These are phyloP conservation scores for Pythium dissimile DNA, from an alignment of 352 stramenopile genomes.

Conservation along the genomic window DNA sequence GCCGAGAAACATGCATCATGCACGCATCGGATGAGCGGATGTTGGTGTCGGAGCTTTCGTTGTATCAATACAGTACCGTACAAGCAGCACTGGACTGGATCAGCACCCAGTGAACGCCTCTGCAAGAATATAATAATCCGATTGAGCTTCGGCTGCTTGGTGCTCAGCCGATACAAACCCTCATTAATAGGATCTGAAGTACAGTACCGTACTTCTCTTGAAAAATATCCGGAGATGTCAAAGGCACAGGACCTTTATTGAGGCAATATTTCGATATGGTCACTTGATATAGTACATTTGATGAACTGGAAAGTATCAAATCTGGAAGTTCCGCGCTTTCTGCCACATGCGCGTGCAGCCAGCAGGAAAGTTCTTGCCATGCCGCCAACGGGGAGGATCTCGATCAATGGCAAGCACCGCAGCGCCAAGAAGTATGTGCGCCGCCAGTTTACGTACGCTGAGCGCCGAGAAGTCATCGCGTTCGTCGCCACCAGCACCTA, in stretches of 20 bases:
- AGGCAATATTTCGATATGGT: slow-evolving; percentile 2
- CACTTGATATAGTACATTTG: neutral
- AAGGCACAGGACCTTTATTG: neutral
- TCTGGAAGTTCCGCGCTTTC: neutral
- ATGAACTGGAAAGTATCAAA: neutral
- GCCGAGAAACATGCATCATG: too few species aligned
- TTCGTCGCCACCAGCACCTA: neutral
- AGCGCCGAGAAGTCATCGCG: neutral
- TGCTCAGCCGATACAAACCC: too few species aligned
- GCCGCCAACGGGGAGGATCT: neutral
- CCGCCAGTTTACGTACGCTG: neutral
- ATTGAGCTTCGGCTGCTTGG: too few species aligned
- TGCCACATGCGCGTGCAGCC: neutral
- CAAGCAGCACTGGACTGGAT: too few species aligned
- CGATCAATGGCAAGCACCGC: neutral
- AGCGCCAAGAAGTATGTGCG: neutral
- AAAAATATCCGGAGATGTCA: neutral
- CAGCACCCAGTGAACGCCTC: too few species aligned
- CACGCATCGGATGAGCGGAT: too few species aligned
- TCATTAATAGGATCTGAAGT: too few species aligned
- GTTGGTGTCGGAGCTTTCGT: too few species aligned
- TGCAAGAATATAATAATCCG: too few species aligned
- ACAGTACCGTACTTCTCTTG: slow-evolving; percentile 1
- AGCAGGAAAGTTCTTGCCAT: neutral
- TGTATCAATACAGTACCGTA: too few species aligned